Conservation (phyloP, 1,284 basidiomycete genomes). For the Ustilago shanxiensis region DNA sequence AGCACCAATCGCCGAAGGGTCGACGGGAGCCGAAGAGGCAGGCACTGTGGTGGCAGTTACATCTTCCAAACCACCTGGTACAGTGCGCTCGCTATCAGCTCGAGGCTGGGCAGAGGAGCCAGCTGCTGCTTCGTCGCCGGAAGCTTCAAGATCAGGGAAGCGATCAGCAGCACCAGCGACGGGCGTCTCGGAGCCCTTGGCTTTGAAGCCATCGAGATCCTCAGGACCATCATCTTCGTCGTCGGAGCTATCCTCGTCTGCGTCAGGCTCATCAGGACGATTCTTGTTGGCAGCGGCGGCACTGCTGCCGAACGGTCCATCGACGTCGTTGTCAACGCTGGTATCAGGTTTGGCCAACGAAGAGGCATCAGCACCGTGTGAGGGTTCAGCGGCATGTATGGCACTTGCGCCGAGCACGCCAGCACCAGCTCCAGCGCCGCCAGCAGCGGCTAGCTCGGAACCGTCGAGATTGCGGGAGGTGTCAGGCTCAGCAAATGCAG, state of each 20-base stretch:
- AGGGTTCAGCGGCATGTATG: conserved; percentile 17
- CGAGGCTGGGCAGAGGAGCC: conserved; percentile 5
- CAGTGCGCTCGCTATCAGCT: conserved; percentile 26
- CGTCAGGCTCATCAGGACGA: conserved; percentile 53
- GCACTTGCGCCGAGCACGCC: conserved; percentile 16
- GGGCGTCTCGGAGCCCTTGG: conserved; percentile 18
- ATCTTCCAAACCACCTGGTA: conserved; percentile 41
- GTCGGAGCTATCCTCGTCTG: conserved; percentile 55
- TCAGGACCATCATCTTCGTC: conserved; percentile 63
- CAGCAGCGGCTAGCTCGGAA: conserved; percentile 22
- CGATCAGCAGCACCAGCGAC: conserved; percentile 35
- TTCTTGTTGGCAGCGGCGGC: conserved; percentile 21
- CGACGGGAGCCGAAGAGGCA: conserved; percentile 31
- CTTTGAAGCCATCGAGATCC: conserved; percentile 52
- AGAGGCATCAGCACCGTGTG: conserved; percentile 11
- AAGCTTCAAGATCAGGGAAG: conserved; percentile 35
- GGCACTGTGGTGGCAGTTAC: conserved; percentile 24
- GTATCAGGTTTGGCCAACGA: neutral
- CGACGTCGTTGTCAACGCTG: conserved; percentile 12
- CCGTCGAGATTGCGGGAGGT: conserved; percentile 56
- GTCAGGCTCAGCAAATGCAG: conserved; percentile 58
- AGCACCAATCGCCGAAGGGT: conserved; percentile 40
- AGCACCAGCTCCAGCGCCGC: conserved; percentile 21
- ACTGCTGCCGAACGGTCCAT: conserved; percentile 30
- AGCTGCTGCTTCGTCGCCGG: neutral